phyloP scores from a whole-genome alignment of 192 early-diverging fungal genomes.

The Geranomyces variabilis region DNA sequence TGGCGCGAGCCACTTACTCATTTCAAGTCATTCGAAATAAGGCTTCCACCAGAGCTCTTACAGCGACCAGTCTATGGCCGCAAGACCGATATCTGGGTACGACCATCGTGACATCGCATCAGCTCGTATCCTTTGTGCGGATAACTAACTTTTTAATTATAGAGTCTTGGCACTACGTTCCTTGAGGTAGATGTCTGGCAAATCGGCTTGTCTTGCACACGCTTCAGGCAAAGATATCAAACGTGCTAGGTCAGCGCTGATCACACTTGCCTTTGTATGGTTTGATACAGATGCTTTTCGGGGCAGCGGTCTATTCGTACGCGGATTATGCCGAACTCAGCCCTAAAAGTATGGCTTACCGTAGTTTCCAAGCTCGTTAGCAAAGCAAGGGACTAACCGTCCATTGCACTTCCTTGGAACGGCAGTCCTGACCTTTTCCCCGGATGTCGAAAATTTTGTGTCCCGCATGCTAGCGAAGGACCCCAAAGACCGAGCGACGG shows the following conservation, averaged over 20 bases:
- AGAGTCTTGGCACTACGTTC: constrained; percentile 32
- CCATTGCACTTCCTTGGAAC: not conserved
- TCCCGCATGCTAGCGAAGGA: constrained; percentile 67
- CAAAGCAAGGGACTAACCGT: not conserved
- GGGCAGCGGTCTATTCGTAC: constrained; percentile 24
- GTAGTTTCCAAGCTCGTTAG: not conserved
- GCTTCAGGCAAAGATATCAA: no score
- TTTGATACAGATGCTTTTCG: constrained; percentile 41
- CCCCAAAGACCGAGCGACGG: constrained; percentile 71
- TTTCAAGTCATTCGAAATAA: not conserved
- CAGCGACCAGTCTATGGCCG: constrained; percentile 33
- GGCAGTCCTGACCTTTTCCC: not conserved
- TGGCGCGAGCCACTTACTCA: no score
- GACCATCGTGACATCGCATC: not conserved
- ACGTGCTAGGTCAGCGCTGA: not conserved
- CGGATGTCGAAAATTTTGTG: constrained; percentile 31
- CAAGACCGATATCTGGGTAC: constrained; percentile 35
- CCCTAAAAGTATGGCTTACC: constrained; percentile 4
- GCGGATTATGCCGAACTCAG: not conserved
- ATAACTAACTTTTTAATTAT: not conserved
- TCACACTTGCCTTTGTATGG: not conserved
- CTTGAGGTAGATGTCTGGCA: constrained; percentile 23
- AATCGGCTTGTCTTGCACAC: not conserved
- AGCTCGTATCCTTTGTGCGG: no score
- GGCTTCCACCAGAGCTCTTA: constrained; percentile 36